Conservation (phyloP, 148 eudicot genomes). For the Gaultheria prostrata region DNA sequence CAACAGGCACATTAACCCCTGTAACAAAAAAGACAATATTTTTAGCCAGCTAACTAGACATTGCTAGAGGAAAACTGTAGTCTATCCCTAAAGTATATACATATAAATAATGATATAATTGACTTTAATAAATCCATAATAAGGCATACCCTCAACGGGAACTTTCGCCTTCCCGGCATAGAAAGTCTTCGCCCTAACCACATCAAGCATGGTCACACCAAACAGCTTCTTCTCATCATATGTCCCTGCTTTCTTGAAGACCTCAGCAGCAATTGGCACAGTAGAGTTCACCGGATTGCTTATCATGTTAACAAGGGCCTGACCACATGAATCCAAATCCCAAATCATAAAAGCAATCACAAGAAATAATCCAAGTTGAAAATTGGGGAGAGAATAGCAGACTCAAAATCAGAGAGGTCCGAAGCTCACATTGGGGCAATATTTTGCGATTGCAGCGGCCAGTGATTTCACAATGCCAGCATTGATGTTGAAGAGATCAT, state of each 20-base stretch:
- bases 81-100: not conserved
- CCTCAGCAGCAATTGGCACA: constrained; percentile 93
- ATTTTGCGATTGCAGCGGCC: constrained; percentile 68
- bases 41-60: not conserved
- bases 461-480: constrained; percentile 92
- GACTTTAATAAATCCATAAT: not conserved
- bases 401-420: not conserved
- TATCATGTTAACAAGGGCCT: constrained; percentile 90
- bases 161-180: constrained; percentile 82
- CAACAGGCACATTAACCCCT: constrained; percentile 92
- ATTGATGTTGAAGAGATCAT: constrained; percentile 96
- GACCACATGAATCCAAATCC: constrained; percentile 19
- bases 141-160: constrained; percentile 55
- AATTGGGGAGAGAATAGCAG: not conserved
- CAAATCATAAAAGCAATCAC: constrained; percentile 9
- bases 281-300: constrained; percentile 97
- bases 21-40: constrained; percentile 17
- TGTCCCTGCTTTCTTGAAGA: constrained; percentile 88
- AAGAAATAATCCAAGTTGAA: not conserved
- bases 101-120: too few relatives aligned
- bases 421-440: constrained; percentile 79
- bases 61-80: not conserved
- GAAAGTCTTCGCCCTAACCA: constrained; percentile 88
- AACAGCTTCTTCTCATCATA: constrained; percentile 85
- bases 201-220: constrained; percentile 94